phyloP scores from a whole-genome alignment of 768 basidiomycete genomes.

The Lactarius trivialis region DNA sequence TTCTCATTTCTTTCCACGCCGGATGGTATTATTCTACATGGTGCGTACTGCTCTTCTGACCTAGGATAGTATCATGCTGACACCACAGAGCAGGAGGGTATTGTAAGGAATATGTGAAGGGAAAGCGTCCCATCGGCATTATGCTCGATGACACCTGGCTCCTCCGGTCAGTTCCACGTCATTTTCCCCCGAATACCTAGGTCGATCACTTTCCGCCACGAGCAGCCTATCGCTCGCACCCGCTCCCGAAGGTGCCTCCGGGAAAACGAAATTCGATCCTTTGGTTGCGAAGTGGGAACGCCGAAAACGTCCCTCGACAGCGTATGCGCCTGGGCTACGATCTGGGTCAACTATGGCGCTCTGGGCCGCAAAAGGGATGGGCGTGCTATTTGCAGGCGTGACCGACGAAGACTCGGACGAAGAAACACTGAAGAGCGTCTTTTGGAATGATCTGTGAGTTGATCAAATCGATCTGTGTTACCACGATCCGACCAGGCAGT shows the following conservation, averaged over 20 bases:
- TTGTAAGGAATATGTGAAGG: constrained; percentile 83
- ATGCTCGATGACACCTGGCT: constrained; percentile 91
- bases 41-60: constrained; percentile 31
- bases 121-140: constrained; percentile 78
- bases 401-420: constrained; percentile 82
- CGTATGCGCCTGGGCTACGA: constrained; percentile 62
- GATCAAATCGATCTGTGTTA: background rate
- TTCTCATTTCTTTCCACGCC: constrained; percentile 76
- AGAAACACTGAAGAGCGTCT: constrained; percentile 76
- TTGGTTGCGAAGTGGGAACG: constrained; percentile 77
- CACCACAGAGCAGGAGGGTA: constrained; percentile 60
- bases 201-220: background rate
- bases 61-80: background rate
- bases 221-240: background rate
- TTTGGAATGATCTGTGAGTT: constrained; percentile 80
- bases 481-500: background rate
- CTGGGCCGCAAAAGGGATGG: constrained; percentile 62
- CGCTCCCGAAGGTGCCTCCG: constrained; percentile 25
- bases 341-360: constrained; percentile 85
- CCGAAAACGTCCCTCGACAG: constrained; percentile 62
- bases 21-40: constrained; percentile 78
- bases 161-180: constrained; percentile 46
- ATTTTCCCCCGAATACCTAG: background rate
- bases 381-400: constrained; percentile 83
- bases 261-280: constrained; percentile 38